Percentiles rank a stretch among this genome's conserved stretches.
Conservation (phyloP, 164 flowering plant genomes). For the Buxus sempervirens region DNA sequence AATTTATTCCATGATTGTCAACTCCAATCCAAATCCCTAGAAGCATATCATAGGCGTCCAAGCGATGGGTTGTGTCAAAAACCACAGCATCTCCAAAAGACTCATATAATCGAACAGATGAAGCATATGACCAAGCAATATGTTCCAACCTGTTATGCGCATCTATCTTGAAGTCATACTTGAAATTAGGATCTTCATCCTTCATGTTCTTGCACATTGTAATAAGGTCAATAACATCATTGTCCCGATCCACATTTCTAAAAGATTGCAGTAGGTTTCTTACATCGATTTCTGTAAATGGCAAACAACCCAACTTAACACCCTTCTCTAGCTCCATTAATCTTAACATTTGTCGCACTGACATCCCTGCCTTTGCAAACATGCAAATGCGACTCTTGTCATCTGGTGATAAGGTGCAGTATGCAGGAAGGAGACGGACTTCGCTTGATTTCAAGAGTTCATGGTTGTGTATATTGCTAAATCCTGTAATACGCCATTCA, state of each 20-base stretch:
- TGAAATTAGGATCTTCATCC: slow-evolving; percentile 61
- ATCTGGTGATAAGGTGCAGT: slow-evolving; percentile 58
- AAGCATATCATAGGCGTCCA: slow-evolving; percentile 75
- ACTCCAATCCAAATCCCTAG: slow-evolving; percentile 80
- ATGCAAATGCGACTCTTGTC: slow-evolving; percentile 79
- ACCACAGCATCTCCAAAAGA: slow-evolving; percentile 69
- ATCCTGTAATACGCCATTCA: slow-evolving; percentile 84
- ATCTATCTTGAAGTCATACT: slow-evolving; percentile 66
- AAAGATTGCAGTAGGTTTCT: slow-evolving; percentile 71
- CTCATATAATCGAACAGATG: slow-evolving; percentile 53
- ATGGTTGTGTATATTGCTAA: slow-evolving; percentile 74
- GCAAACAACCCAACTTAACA: slow-evolving; percentile 65
- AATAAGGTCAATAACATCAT: slow-evolving; percentile 70
- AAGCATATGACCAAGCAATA: slow-evolving; percentile 75
- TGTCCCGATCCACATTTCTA: slow-evolving; percentile 58
- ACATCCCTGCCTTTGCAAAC: slow-evolving; percentile 88
- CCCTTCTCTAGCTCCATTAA: slow-evolving; percentile 82
- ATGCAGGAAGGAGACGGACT: slow-evolving; percentile 55
- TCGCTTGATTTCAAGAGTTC: slow-evolving; percentile 64
- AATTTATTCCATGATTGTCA: slow-evolving; percentile 68
- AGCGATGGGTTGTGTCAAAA: slow-evolving; percentile 73
- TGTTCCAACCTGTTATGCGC: slow-evolving; percentile 63
- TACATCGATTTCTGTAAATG: slow-evolving; percentile 76
- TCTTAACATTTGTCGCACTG: slow-evolving; percentile 74
- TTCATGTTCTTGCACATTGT: slow-evolving; percentile 69